phyloP scores from a whole-genome alignment of 768 basidiomycete genomes.

The Russula abietina region DNA sequence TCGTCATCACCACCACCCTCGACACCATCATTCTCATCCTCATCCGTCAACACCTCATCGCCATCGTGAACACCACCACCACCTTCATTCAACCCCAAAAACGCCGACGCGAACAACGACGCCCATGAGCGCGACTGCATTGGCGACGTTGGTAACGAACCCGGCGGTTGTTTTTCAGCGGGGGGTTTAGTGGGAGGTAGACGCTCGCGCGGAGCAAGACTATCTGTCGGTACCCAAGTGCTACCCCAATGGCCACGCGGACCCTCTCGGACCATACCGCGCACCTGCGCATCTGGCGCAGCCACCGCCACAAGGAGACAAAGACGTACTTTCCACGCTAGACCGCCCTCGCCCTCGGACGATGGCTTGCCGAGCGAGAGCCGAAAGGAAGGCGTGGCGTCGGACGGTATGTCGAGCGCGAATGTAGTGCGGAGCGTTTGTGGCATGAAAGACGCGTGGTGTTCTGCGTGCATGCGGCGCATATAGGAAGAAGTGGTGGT shows the following conservation, averaged over 20 bases:
- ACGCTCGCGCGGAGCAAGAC: slow-evolving; percentile 59
- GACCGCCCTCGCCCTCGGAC: slow-evolving; percentile 60
- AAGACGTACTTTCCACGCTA: slow-evolving; percentile 86
- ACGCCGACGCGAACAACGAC: slow-evolving; percentile 38
- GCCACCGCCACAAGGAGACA: slow-evolving; percentile 80
- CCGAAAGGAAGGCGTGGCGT: slow-evolving; percentile 83
- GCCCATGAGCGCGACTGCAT: slow-evolving; percentile 35
- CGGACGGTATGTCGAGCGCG: slow-evolving; percentile 86
- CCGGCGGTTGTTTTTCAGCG: background rate
- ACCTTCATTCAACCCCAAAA: slow-evolving; percentile 39
- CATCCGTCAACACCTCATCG: slow-evolving; percentile 39
- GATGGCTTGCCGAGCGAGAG: slow-evolving; percentile 41
- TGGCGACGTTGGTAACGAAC: background rate
- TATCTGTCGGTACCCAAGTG: slow-evolving; percentile 51
- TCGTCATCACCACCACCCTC: slow-evolving; percentile 22
- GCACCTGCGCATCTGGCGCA: slow-evolving; percentile 40
- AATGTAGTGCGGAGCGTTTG: slow-evolving; percentile 77
- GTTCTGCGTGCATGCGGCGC: slow-evolving; percentile 78
- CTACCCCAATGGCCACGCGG: slow-evolving; percentile 65
- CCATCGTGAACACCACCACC: slow-evolving; percentile 54
- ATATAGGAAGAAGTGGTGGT: slow-evolving; percentile 34
- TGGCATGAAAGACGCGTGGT: slow-evolving; percentile 68
- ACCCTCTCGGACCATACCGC: slow-evolving; percentile 52
- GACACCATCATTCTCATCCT: slow-evolving; percentile 26
- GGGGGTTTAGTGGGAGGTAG: slow-evolving; percentile 18